Conservation (phyloP, 371 early-diverging fungal species). For the Apophysomyces variabilis region DNA sequence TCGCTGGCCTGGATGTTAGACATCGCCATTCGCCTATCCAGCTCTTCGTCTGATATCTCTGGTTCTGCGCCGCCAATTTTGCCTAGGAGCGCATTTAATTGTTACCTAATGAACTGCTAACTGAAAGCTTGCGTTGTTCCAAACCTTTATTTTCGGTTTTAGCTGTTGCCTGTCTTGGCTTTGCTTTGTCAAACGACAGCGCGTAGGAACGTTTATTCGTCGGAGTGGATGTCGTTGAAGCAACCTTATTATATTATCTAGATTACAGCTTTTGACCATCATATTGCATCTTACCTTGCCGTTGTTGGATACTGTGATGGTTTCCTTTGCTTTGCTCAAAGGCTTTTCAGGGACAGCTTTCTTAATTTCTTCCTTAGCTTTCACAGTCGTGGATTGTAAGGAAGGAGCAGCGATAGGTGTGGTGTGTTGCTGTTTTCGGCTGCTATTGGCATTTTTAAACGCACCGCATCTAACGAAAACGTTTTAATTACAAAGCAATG, state of each 20-base stretch:
- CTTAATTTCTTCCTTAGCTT: neutral
- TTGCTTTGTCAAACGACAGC: constrained; percentile 14
- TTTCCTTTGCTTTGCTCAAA: neutral
- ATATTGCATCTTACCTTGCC: neutral
- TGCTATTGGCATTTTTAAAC: neutral
- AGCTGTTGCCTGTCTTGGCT: neutral
- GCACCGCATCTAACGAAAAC: neutral
- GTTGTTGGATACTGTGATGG: neutral
- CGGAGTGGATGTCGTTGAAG: neutral
- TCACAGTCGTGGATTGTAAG: neutral
- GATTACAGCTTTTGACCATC: neutral
- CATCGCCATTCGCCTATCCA: neutral
- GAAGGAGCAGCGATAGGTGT: neutral
- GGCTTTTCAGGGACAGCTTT: neutral
- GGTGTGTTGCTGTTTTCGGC: neutral
- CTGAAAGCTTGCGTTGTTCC: neutral
- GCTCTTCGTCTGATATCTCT: constrained; percentile 5
- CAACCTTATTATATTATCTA: neutral
- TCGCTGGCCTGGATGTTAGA: constrained; percentile 13
- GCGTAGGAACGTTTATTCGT: constrained; percentile 13
- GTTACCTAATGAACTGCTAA: neutral
- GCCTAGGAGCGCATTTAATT: neutral
- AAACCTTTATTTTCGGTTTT: neutral
- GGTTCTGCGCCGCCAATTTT: neutral
- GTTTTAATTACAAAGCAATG: neutral